Evolutionary conservation across 2,329 filamentous ascomycete genomes (phyloP), one percentile per base, ranked within the genome.

Genomic region (Ascochyta rabiei): DNA sequence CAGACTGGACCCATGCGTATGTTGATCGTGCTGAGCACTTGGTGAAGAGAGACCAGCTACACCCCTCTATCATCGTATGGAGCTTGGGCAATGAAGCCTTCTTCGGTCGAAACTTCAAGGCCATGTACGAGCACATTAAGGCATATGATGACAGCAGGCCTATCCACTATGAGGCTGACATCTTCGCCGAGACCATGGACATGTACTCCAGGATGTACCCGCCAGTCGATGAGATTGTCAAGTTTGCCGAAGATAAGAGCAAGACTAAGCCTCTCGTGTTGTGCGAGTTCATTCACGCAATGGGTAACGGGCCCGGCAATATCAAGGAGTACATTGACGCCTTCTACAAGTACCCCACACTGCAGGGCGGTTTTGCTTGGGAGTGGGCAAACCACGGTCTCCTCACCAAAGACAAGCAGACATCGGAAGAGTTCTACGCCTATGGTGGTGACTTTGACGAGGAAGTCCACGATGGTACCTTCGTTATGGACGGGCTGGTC

Each of bases 271-370:
- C 86, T 0, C 74, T 89, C 1, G 76, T 89, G 1, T 78, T 82
- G 4, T 84, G 81, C 57, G 82, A 84, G 63, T 84, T 79, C 53
- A 63, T 75, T 0, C 81, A 83, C 63, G 87, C 89, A 1, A 90
- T 91, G 88, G 89, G 89, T 6, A 91, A 90, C 63, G 88, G 87
- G 0, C 89, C 89, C 0, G 88, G 89, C 1, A 84, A 83, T 30
- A 78, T 91, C 10, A 82, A 87, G 56, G 88, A 90, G 56, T 91
- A 91, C 56, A 79, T 88, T 43, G 78, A 86, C 35, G 79, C 81
- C 0, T 91, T 90, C 75, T 81, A 83, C 28, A 79, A 79, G 24
- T 77, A 88, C 55, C 81, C 81, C 0, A 80, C 81, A 2, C 79
- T 90, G 0, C 87, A 89, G 64, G 88, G 88, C 10, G 88, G 87